Percentiles rank a stretch among this genome's conserved stretches.
Conservation (phyloP, 2,329 filamentous ascomycete species). For the Bipolaris zeicola region DNA sequence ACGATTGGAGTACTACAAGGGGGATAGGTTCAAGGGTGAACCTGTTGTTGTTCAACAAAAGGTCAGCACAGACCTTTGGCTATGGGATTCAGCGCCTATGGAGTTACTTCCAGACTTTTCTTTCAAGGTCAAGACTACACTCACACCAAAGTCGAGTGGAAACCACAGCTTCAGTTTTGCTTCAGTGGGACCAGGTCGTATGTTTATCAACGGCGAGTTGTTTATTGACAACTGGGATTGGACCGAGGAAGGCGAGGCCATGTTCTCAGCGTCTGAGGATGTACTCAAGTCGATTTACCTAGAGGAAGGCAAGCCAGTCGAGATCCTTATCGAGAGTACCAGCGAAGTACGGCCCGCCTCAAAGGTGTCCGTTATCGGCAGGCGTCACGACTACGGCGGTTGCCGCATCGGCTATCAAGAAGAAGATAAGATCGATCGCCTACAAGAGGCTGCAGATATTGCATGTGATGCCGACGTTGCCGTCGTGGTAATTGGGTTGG, state of each 20-base stretch:
- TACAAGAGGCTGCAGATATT: slow-evolving; percentile 65
- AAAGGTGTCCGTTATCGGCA: slow-evolving; percentile 62
- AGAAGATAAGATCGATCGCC: slow-evolving; percentile 64
- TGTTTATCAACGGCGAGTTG: slow-evolving; percentile 65
- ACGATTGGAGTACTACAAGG: slow-evolving; percentile 67
- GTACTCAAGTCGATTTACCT: slow-evolving; percentile 66
- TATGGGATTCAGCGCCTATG: slow-evolving; percentile 71
- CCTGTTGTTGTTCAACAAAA: slow-evolving; percentile 64
- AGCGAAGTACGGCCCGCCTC: slow-evolving; percentile 67
- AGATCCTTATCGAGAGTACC: slow-evolving; percentile 68
- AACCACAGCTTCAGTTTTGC: slow-evolving; percentile 71
- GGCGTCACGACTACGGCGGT: slow-evolving; percentile 71
- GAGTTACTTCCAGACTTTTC: slow-evolving; percentile 68
- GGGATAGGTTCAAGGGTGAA: slow-evolving; percentile 65
- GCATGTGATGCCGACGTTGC: slow-evolving; percentile 77
- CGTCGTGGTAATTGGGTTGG: slow-evolving; percentile 77
- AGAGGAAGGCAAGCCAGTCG: slow-evolving; percentile 63
- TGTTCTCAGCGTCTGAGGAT: slow-evolving; percentile 72
- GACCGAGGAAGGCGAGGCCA: slow-evolving; percentile 71
- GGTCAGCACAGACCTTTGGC: slow-evolving; percentile 69
- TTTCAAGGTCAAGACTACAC: slow-evolving; percentile 64
- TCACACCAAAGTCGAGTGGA: slow-evolving; percentile 65
- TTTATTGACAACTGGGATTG: slow-evolving; percentile 71
- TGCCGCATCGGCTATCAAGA: slow-evolving; percentile 75
- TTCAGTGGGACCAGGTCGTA: slow-evolving; percentile 67